phyloP scores from a whole-genome alignment of 169 alveolate species.

The Eimeria sp. region DNA sequence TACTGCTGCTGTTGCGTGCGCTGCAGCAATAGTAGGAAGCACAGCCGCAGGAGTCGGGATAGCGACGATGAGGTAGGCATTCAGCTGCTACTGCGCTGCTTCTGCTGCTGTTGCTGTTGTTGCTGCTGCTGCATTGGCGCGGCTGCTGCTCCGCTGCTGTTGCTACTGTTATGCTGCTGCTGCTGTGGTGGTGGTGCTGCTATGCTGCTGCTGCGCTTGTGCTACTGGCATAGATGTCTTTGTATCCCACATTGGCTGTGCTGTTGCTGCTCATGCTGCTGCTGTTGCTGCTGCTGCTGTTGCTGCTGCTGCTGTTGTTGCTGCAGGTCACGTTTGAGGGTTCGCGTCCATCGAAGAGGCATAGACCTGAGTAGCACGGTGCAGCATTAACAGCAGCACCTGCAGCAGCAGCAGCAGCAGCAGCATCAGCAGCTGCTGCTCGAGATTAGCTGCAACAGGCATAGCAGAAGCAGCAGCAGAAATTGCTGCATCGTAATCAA shows the following conservation, averaged over 20 bases:
- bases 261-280: constrained; percentile 32
- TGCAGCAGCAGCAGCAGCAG: constrained; percentile 4
- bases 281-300: constrained; percentile 47
- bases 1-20: constrained; percentile 41
- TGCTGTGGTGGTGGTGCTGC: background rate
- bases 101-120: background rate
- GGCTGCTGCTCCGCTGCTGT: background rate
- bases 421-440: background rate
- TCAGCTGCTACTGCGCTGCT: background rate
- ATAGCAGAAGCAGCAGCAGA: background rate
- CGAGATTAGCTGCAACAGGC: too few species aligned
- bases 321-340: constrained; percentile 60
- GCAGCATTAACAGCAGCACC: constrained; percentile 12
- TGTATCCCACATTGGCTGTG: background rate
- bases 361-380: background rate
- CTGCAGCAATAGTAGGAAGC: constrained; percentile 45
- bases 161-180: background rate
- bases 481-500: background rate
- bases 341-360: constrained; percentile 43
- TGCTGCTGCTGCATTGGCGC: background rate
- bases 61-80: constrained; percentile 31
- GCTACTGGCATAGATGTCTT: background rate
- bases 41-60: background rate
- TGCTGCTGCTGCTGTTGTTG: constrained; percentile 45
- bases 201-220: too few species aligned